Evolutionary conservation across 805 yeast genomes (phyloP).

Genomic region (Saccharomycopsis malanga): DNA sequence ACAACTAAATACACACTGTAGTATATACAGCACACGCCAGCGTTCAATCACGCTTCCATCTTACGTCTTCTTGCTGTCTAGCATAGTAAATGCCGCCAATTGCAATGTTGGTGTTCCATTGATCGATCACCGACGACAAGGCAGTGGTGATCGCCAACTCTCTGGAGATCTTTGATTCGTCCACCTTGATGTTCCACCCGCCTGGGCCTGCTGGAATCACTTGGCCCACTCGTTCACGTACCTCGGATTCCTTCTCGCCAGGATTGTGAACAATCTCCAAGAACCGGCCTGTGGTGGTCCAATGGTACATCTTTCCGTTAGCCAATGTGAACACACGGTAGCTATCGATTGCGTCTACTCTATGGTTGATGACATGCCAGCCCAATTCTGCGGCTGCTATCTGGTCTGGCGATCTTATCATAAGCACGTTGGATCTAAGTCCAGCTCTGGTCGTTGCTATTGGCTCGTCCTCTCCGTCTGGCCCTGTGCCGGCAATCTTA

Average conservation of each 20-base stretch:
- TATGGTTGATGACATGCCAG: conserved; percentile 54
- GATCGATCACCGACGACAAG: conserved; percentile 54
- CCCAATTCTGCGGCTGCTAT: conserved; percentile 51
- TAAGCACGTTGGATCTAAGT: conserved; percentile 48
- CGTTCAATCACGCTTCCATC: conserved; percentile 47
- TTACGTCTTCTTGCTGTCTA: conserved; percentile 40
- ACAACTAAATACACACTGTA: not conserved
- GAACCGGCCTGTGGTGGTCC: conserved; percentile 55
- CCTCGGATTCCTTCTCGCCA: conserved; percentile 59
- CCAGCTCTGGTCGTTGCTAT: conserved; percentile 56
- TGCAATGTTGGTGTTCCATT: conserved; percentile 55
- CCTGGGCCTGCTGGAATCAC: conserved; percentile 45
- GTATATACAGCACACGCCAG: not conserved
- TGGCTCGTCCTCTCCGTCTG: conserved; percentile 47
- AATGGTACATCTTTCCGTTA: conserved; percentile 56
- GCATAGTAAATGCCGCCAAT: conserved; percentile 63
- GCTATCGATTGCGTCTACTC: conserved; percentile 54
- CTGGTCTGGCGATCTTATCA: conserved; percentile 42
- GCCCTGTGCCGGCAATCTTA: conserved; percentile 36
- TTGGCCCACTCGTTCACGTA: conserved; percentile 56
- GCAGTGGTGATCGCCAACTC: conserved; percentile 57
- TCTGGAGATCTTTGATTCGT: conserved; percentile 47
- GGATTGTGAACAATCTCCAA: conserved; percentile 50
- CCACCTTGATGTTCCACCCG: conserved; percentile 50
- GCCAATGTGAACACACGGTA: conserved; percentile 54